A percentile compares a stretch with the other conserved stretches of the same genome.
These are phyloP conservation scores for Xylariaceae sp. DNA, from an alignment of 2,329 filamentous ascomycete genomes.

Conservation along the genomic window DNA sequence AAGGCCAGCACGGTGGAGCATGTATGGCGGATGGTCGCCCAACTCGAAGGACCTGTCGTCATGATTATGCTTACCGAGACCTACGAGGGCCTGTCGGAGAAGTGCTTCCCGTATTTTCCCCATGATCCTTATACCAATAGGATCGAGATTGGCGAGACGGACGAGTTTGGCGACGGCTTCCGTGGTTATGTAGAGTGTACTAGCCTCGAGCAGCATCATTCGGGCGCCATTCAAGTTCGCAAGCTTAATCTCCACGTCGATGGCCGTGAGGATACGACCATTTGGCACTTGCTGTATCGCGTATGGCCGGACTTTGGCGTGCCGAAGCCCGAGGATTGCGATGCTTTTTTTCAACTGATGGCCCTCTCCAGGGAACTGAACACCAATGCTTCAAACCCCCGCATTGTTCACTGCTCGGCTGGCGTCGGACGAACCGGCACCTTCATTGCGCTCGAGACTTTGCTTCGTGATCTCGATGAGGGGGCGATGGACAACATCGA, in stretches of 20 bases:
- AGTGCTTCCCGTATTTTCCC: slow-evolving; percentile 89
- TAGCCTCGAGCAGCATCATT: slow-evolving; percentile 49
- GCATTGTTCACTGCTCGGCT: slow-evolving; percentile 82
- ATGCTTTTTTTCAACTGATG: slow-evolving; percentile 65
- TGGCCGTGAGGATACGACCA: slow-evolving; percentile 38
- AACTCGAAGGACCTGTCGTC: slow-evolving; percentile 67
- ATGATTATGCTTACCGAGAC: slow-evolving; percentile 94
- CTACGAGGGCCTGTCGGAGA: slow-evolving; percentile 69
- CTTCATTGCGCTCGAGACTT: slow-evolving; percentile 92
- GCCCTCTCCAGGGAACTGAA: slow-evolving; percentile 58
- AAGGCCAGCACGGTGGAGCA: slow-evolving; percentile 70
- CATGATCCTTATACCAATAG: slow-evolving; percentile 46
- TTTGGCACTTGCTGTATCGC: slow-evolving; percentile 82
- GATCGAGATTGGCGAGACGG: slow-evolving; percentile 55
- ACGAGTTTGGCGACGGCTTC: slow-evolving; percentile 63
- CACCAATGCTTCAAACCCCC: slow-evolving; percentile 56
- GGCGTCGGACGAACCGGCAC: slow-evolving; percentile 92
- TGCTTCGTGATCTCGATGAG: slow-evolving; percentile 73
- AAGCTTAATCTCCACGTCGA: slow-evolving; percentile 58
- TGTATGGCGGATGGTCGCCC: slow-evolving; percentile 93
- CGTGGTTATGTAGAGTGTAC: slow-evolving; percentile 65
- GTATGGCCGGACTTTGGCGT: slow-evolving; percentile 90
- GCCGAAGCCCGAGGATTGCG: slow-evolving; percentile 62
- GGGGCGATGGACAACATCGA: slow-evolving; percentile 58
- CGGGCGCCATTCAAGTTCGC: slow-evolving; percentile 65